A percentile compares a stretch with the other conserved stretches of the same genome.
Conservation (phyloP, 1,139 yeast genomes). For the Wickerhamomyces sp. region DNA sequence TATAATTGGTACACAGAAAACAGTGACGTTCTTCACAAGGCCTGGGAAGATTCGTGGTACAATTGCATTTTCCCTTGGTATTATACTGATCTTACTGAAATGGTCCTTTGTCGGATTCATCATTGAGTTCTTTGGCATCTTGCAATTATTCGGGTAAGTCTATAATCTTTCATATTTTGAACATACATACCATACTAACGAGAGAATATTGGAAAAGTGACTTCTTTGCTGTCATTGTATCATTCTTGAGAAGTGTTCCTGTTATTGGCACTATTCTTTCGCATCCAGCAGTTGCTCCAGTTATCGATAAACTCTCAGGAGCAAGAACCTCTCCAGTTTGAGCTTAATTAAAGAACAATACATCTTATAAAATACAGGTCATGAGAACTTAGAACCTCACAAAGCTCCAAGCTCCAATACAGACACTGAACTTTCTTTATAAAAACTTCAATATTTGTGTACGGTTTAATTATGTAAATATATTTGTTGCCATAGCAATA, state of each 20-base stretch:
- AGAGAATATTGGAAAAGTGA: slow-evolving; percentile 38
- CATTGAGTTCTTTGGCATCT: slow-evolving; percentile 80
- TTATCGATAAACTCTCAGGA: slow-evolving; percentile 57
- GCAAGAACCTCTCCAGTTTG: slow-evolving; percentile 60
- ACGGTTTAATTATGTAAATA: not conserved
- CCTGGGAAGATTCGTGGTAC: slow-evolving; percentile 87
- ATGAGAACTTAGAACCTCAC: too few species aligned
- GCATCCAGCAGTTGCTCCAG: slow-evolving; percentile 80
- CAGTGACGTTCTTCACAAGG: slow-evolving; percentile 78
- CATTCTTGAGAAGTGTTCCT: slow-evolving; percentile 84
- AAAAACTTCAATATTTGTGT: not conserved
- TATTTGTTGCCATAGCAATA: not conserved
- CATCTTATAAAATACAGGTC: too few species aligned
- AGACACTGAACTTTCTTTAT: not conserved
- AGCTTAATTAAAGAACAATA: slow-evolving; percentile 2
- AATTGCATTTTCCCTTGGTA: slow-evolving; percentile 70
- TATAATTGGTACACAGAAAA: slow-evolving; percentile 85
- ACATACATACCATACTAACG: slow-evolving; percentile 1
- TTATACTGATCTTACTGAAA: slow-evolving; percentile 67
- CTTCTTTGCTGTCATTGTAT: slow-evolving; percentile 85
- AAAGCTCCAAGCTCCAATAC: not conserved
- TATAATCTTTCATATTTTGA: slow-evolving; percentile 4
- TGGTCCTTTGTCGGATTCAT: slow-evolving; percentile 82
- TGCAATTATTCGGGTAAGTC: slow-evolving; percentile 66
- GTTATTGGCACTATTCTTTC: slow-evolving; percentile 82